Evolutionary conservation across 1,284 basidiomycete species (phyloP), one percentile per base, ranked within the genome.

Genomic region (Neonothopanus nambi): DNA sequence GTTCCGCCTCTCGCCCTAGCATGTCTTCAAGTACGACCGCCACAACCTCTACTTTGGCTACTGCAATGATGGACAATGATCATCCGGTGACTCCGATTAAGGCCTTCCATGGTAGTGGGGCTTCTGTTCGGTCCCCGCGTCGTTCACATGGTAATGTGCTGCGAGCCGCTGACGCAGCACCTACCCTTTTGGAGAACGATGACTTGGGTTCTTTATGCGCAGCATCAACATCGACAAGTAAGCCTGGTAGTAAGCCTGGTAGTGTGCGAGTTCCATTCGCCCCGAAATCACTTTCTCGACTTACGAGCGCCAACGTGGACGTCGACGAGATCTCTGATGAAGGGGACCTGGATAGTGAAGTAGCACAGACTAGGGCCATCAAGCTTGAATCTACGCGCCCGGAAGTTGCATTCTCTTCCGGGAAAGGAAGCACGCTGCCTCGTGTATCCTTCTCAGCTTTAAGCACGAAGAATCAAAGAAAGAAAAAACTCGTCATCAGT

Each of bases 1-100:
- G 71, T 52, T 68, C 79, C 28, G 79, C 74, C 41, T 80, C 85
- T 23, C 78, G 86, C 26, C 84, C 83, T 9, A 88, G 86, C 63
- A 76, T 85, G 54, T 87, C 84, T 37, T 88, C 86, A 17, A 77
- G 74, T 9, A 74, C 46, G 21, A 58, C 57, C 13, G 43, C 37
- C n/a, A 52, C 38, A 1, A 47, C 56, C 8, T 80, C 81, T 15
- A 65, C 67, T 48, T 75, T 75, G 3, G 69, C 73, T 15, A 68
- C 71, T 15, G 76, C n/a, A n/a, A n/a, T 72, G 15, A 59, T 64
- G 18, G 70, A 74, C 42, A 66, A 65, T 43, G 70, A 77, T 20
- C 67, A 74, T 26, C 75, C 73, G 11, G 65, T 64, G 40, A 71
- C 76, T 0, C 74, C 77, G 17, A 74, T 76, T 39, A 80, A 77